phyloP scores from a whole-genome alignment of 305 asterid species.

The Rubia peregrina region DNA sequence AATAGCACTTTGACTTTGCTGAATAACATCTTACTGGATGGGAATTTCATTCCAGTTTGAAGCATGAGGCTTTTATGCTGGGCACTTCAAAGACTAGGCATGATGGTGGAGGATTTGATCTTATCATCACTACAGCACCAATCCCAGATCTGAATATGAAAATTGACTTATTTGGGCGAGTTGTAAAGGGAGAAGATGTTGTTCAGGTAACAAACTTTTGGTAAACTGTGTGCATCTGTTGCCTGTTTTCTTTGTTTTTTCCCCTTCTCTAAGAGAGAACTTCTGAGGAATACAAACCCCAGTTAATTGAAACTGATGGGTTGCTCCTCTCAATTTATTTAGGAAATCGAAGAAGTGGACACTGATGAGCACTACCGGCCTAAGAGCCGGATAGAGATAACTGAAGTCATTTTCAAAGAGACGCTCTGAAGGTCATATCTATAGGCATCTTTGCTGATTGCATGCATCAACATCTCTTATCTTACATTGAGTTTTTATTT shows the following conservation, averaged over 20 bases:
- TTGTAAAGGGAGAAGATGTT: slow-evolving; percentile 38
- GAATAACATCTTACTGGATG: slow-evolving; percentile 1
- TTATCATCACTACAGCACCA: slow-evolving; percentile 42
- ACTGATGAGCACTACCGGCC: slow-evolving; percentile 92
- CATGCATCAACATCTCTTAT: not conserved
- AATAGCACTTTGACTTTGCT: not conserved
- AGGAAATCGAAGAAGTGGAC: slow-evolving; percentile 95
- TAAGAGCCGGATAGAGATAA: slow-evolving; percentile 76
- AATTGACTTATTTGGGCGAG: slow-evolving; percentile 37
- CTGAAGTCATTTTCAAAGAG: slow-evolving; percentile 50
- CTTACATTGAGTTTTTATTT: not conserved
- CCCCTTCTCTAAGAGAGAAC: not conserved
- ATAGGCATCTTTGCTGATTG: not conserved
- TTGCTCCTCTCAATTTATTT: slow-evolving; percentile 17
- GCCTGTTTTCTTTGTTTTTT: not conserved
- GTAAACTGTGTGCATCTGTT: not conserved
- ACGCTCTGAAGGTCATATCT: slow-evolving; percentile 23
- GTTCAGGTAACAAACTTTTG: slow-evolving; percentile 30
- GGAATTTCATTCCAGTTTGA: slow-evolving; percentile 22
- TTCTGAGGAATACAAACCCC: not conserved
- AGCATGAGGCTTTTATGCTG: slow-evolving; percentile 45
- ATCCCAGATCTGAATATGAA: slow-evolving; percentile 36
- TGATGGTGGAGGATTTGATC: slow-evolving; percentile 36
- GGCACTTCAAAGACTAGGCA: slow-evolving; percentile 37
- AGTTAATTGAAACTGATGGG: not conserved